phyloP scores from a whole-genome alignment of 1,284 basidiomycete species.

The Leccinum solheimii region DNA sequence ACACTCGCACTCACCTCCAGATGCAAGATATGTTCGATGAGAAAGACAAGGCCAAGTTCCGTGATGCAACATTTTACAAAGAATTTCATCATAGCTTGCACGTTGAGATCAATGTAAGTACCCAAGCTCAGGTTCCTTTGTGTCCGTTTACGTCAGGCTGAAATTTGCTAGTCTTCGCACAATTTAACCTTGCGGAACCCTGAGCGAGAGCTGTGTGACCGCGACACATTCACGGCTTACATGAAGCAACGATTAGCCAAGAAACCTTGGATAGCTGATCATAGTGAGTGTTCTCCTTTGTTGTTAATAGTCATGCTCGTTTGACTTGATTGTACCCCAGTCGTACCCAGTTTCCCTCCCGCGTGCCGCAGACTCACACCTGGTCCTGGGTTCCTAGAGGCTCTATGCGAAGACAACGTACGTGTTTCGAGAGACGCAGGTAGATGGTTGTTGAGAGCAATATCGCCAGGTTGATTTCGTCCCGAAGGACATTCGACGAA shows the following conservation, averaged over 20 bases:
- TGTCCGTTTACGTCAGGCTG: not conserved
- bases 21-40: slow-evolving; percentile 50
- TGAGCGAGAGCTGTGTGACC: slow-evolving; percentile 38
- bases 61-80: slow-evolving; percentile 47
- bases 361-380: slow-evolving; percentile 62
- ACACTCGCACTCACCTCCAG: not conserved
- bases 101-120: slow-evolving; percentile 49
- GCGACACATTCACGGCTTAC: slow-evolving; percentile 44
- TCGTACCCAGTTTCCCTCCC: slow-evolving; percentile 54
- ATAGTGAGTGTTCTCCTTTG: slow-evolving; percentile 38
- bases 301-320: not conserved
- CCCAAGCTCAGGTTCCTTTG: not conserved
- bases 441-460: not conserved
- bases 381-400: slow-evolving; percentile 65
- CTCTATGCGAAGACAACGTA: slow-evolving; percentile 31
- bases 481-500: slow-evolving; percentile 46
- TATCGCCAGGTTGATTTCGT: slow-evolving; percentile 56
- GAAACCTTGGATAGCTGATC: slow-evolving; percentile 49
- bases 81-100: slow-evolving; percentile 53
- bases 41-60: slow-evolving; percentile 51
- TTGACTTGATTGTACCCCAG: slow-evolving; percentile 31
- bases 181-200: slow-evolving; percentile 46
- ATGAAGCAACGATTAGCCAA: slow-evolving; percentile 55
- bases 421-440: slow-evolving; percentile 4
- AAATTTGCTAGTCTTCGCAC: slow-evolving; percentile 45